These are phyloP conservation scores for Capronia epimyces DNA, from an alignment of 2,329 filamentous ascomycete species.

Conservation along the genomic window DNA sequence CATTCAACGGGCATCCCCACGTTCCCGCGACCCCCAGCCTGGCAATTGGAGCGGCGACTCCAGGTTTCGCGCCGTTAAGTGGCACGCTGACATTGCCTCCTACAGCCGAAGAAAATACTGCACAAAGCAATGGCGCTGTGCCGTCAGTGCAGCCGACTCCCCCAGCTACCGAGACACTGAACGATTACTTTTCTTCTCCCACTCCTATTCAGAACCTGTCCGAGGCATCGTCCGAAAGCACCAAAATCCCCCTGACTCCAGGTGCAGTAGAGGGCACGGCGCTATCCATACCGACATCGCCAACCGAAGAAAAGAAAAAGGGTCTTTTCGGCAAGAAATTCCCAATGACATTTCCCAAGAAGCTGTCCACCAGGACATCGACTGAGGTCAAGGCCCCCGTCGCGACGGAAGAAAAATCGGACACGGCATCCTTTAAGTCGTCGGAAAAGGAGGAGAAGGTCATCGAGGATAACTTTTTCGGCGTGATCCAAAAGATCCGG, in stretches of 20 bases:
- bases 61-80: conserved; percentile 38
- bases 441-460: conserved; percentile 49
- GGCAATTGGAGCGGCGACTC: conserved; percentile 71
- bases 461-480: conserved; percentile 44
- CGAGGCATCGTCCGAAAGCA: conserved; percentile 45
- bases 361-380: conserved; percentile 64
- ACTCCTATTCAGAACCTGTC: conserved; percentile 37
- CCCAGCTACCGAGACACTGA: conserved; percentile 48
- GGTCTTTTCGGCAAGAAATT: conserved; percentile 79
- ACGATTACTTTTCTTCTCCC: conserved; percentile 64
- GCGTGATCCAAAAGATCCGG: conserved; percentile 43
- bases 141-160: conserved; percentile 49
- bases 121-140: conserved; percentile 38
- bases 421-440: conserved; percentile 51
- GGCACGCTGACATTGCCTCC: conserved; percentile 36
- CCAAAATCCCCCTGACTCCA: conserved; percentile 46
- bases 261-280: conserved; percentile 34
- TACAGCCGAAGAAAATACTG: conserved; percentile 27
- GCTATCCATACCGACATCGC: conserved; percentile 46
- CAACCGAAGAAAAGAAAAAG: conserved; percentile 58
- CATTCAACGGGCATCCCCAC: conserved; percentile 55
- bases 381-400: conserved; percentile 65
- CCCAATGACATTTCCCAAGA: conserved; percentile 69
- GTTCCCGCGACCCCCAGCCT: conserved; percentile 68
- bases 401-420: conserved; percentile 63